Evolutionary conservation across 2,329 filamentous ascomycete species (phyloP).

Genomic region (Allantophomopsis cytisporea): DNA sequence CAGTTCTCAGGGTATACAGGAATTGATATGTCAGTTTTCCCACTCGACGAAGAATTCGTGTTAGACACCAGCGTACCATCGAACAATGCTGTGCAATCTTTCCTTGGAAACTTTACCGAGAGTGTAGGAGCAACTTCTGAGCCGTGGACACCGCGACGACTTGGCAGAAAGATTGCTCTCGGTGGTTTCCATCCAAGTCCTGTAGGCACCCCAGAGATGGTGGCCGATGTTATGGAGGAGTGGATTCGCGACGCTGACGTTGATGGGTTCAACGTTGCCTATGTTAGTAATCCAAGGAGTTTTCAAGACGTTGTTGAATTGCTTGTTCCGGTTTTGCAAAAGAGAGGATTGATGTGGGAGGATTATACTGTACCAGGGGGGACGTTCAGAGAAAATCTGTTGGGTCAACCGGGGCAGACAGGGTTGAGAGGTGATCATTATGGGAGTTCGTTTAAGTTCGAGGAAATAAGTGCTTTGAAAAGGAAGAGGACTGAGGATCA

Average conservation of each 20-base stretch:
- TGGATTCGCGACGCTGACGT: constrained; percentile 59
- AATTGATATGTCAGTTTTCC: constrained; percentile 40
- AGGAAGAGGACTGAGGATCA: no score
- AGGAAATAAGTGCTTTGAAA: constrained; percentile 4
- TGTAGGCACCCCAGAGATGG: constrained; percentile 47
- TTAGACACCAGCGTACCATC: no score
- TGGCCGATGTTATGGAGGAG: constrained; percentile 52
- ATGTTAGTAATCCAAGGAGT: constrained; percentile 49
- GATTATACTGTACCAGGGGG: constrained; percentile 20
- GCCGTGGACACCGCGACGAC: constrained; percentile 53
- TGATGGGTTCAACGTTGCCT: constrained; percentile 63
- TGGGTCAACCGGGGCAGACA: constrained; percentile 20
- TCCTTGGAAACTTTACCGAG: constrained; percentile 12
- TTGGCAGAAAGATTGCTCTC: constrained; percentile 52
- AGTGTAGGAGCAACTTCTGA: constrained; percentile 38
- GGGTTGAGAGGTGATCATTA: constrained; percentile 20
- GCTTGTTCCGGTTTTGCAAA: constrained; percentile 39
- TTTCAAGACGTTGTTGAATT: constrained; percentile 57
- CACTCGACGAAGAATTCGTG: constrained; percentile 19
- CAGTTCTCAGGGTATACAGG: constrained; percentile 61
- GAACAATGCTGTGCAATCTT: no score
- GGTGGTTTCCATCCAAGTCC: constrained; percentile 51
- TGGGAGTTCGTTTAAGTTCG: constrained; percentile 21
- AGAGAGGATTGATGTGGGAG: constrained; percentile 4
- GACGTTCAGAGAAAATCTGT: constrained; percentile 24